Conservation (phyloP, 345 rosid species). For the Moringa oleifera region DNA sequence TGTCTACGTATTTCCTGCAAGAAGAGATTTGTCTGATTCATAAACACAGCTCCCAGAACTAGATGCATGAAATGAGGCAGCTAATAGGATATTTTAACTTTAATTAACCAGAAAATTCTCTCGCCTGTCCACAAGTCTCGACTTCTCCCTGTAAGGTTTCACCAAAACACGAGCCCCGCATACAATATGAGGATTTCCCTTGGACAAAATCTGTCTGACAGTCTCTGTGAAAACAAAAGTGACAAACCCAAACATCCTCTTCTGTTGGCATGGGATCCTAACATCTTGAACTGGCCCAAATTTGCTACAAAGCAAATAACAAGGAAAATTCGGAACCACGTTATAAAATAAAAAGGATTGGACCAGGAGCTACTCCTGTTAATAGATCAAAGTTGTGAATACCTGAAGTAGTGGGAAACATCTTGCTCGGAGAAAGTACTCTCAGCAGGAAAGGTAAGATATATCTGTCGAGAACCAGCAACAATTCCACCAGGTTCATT, state of each 20-base stretch:
- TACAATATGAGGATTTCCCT: constrained; percentile 93
- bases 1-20: constrained; percentile 53
- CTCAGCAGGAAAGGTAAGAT: constrained; percentile 94
- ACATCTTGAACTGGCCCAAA: constrained; percentile 92
- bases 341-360: too few relatives aligned
- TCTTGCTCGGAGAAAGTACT: constrained; percentile 81
- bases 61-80: too few relatives aligned
- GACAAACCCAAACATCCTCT: constrained; percentile 95
- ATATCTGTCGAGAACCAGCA: constrained; percentile 78
- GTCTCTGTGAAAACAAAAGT: constrained; percentile 68
- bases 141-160: constrained; percentile 91
- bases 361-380: neutral
- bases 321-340: neutral
- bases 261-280: constrained; percentile 91
- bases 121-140: constrained; percentile 62
- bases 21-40: neutral
- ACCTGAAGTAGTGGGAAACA: constrained; percentile 80
- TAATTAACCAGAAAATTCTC: neutral
- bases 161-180: constrained; percentile 95
- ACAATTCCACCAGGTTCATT: constrained; percentile 53
- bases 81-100: neutral
- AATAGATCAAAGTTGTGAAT: neutral
- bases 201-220: constrained; percentile 61
- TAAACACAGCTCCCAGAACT: too few relatives aligned
- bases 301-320: constrained; percentile 36